A percentile compares a stretch with the other conserved stretches of the same genome.
phyloP scores from a whole-genome alignment of 1,284 basidiomycete species.

The Cutaneotrichosporon daszewskae region DNA sequence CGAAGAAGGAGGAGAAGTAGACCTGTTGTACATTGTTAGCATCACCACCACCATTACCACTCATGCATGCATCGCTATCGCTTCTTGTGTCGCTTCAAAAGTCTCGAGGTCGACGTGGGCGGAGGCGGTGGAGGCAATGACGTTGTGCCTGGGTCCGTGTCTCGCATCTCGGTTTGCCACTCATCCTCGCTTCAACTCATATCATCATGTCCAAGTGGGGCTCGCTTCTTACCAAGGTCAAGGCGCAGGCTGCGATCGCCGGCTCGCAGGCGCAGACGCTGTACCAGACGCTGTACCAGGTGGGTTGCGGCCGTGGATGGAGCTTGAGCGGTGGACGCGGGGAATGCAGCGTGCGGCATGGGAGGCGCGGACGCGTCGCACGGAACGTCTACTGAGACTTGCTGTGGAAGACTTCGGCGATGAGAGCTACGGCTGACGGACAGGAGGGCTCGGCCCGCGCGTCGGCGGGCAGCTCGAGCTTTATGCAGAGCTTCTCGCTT shows the following conservation, averaged over 20 bases:
- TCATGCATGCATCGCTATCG: neutral
- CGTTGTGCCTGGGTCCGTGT: too few relatives aligned
- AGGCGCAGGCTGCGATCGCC: conserved; percentile 18
- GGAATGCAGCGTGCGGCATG: too few relatives aligned
- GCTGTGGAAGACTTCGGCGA: neutral
- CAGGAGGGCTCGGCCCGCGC: conserved; percentile 37
- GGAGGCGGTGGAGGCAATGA: neutral
- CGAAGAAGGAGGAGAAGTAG: too few relatives aligned
- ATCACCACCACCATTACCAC: neutral
- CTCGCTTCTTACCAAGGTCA: conserved; percentile 27
- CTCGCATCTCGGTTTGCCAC: too few relatives aligned
- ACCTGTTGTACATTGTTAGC: conserved; percentile 4
- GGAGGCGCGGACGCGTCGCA: neutral
- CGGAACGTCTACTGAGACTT: too few relatives aligned
- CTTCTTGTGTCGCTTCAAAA: too few relatives aligned
- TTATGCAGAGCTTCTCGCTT: conserved; percentile 75
- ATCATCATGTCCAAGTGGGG: conserved; percentile 12
- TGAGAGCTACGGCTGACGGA: conserved; percentile 4
- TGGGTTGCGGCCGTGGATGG: too few relatives aligned
- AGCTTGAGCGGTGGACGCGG: neutral
- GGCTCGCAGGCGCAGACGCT: conserved; percentile 27
- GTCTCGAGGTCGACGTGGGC: too few relatives aligned
- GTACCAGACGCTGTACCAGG: too few relatives aligned
- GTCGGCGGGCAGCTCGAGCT: conserved; percentile 47
- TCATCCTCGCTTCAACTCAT: neutral